Base-by-base conservation (phyloP, 1,284 basidiomycete genomes). In the Hypsizygus ulmarius region DNA sequence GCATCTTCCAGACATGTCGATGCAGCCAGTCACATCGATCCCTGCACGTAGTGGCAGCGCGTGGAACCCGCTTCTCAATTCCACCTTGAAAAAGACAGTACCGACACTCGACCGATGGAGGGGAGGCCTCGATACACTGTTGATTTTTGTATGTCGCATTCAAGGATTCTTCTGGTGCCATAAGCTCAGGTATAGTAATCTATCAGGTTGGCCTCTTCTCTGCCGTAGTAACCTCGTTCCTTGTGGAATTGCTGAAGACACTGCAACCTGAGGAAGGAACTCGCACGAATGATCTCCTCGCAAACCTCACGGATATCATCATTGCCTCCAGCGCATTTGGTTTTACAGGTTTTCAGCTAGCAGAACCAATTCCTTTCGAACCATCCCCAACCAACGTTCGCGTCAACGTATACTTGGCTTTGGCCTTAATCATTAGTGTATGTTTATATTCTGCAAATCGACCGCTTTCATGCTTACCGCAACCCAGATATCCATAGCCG, bases 1-100 rank as follows among this genome's bases (percentile, higher is more conserved):
- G 16, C 11, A n/a, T 5, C 19, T 15, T 40, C n/a, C 10, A 43
- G 41, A 43, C 12, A 8, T 33, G 3, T 43, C 41, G 11, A 43
- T 34, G 41, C 41, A 43, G 25, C 41, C 41, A 15, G 41, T 43
- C 10, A 33, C 41, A 33, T 32, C 41, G 21, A 43, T 54, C 16
- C 47, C 53, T 15, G 53, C 40, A 21, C 49, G 49, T 16, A 54
- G 49, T 27, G 33, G 41, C 33, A 51, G 45, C 21, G 50, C 46
- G 4, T 54, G 50, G 53, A 52, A 52, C 15, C 43, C 53, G 1
- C 36, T 52, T 2, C 33, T 52, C 1, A 34, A 32, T 11, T 52
- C 50, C 15, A 46, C 47, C 11, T 19, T 54, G 43, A 33, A 35
- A 43, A 39, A 43, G 18, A 32, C 28, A 9, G 15, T 10, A 11